These are phyloP conservation scores for Cryoendolithus antarcticus DNA, from an alignment of 2,329 filamentous ascomycete genomes.

Conservation along the genomic window DNA sequence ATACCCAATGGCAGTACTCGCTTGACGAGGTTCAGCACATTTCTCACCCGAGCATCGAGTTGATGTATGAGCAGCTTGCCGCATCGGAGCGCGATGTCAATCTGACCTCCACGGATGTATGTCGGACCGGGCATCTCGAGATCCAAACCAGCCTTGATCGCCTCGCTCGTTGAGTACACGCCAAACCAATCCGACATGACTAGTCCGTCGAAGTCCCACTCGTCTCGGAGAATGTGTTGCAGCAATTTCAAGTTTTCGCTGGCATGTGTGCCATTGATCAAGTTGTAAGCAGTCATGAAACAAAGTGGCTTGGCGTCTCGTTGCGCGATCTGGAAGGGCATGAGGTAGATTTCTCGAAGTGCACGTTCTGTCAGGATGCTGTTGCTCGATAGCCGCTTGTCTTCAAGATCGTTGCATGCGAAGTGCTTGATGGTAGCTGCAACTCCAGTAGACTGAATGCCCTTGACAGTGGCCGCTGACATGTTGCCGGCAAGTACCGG, in stretches of 20 bases:
- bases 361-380: constrained; percentile 52
- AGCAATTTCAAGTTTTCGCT: constrained; percentile 54
- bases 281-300: constrained; percentile 64
- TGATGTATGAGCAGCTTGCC: constrained; percentile 18
- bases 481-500: constrained; percentile 64
- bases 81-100: constrained; percentile 16
- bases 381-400: constrained; percentile 51
- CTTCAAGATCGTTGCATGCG: constrained; percentile 61
- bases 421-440: constrained; percentile 72
- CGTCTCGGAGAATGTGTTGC: constrained; percentile 54
- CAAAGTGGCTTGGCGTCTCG: background rate
- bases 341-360: constrained; percentile 58
- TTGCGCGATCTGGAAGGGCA: constrained; percentile 61
- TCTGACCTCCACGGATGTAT: constrained; percentile 20
- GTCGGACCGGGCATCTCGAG: constrained; percentile 83
- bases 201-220: constrained; percentile 51
- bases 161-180: constrained; percentile 54
- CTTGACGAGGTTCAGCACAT: constrained; percentile 48
- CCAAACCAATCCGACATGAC: constrained; percentile 66
- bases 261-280: constrained; percentile 60
- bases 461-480: constrained; percentile 46
- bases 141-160: constrained; percentile 63
- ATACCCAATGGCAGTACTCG: constrained; percentile 14
- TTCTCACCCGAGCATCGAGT: constrained; percentile 48
- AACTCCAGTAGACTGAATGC: constrained; percentile 60